Evolutionary conservation across 1,284 basidiomycete species (phyloP).

Genomic region (Fomes fomentarius): DNA sequence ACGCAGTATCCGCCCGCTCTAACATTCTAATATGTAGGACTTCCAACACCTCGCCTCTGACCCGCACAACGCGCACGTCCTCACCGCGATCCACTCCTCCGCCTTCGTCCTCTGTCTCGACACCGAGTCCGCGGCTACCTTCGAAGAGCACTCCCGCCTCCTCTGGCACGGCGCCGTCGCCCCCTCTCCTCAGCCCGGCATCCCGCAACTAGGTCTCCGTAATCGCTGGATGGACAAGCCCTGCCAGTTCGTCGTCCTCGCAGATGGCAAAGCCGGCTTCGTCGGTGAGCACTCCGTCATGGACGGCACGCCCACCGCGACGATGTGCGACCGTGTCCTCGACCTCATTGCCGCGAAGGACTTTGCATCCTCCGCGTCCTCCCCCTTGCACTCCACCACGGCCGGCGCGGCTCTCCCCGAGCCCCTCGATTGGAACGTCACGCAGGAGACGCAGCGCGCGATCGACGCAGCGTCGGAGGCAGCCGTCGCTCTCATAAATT

Average conservation of each 20-base stretch:
- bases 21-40: slow-evolving; percentile 57
- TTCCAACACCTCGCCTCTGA: slow-evolving; percentile 61
- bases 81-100: slow-evolving; percentile 79
- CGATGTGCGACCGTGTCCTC: slow-evolving; percentile 74
- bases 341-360: slow-evolving; percentile 60
- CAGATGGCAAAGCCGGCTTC: slow-evolving; percentile 76
- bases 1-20: not conserved
- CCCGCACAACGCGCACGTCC: slow-evolving; percentile 61
- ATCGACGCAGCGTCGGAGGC: slow-evolving; percentile 61
- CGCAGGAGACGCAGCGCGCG: slow-evolving; percentile 46
- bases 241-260: slow-evolving; percentile 79
- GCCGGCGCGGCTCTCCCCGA: slow-evolving; percentile 25
- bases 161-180: slow-evolving; percentile 72
- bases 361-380: slow-evolving; percentile 50
- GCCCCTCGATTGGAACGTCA: slow-evolving; percentile 71
- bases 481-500: slow-evolving; percentile 63
- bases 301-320: slow-evolving; percentile 77
- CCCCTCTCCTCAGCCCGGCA: slow-evolving; percentile 3
- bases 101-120: slow-evolving; percentile 86
- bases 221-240: slow-evolving; percentile 88
- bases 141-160: slow-evolving; percentile 62
- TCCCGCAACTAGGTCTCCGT: slow-evolving; percentile 54
- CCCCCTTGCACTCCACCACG: slow-evolving; percentile 25
- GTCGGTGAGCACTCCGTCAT: slow-evolving; percentile 94
- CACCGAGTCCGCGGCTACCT: slow-evolving; percentile 52